Conservation (phyloP, 495 filamentous ascomycete species). For the Xylaria castorea region DNA sequence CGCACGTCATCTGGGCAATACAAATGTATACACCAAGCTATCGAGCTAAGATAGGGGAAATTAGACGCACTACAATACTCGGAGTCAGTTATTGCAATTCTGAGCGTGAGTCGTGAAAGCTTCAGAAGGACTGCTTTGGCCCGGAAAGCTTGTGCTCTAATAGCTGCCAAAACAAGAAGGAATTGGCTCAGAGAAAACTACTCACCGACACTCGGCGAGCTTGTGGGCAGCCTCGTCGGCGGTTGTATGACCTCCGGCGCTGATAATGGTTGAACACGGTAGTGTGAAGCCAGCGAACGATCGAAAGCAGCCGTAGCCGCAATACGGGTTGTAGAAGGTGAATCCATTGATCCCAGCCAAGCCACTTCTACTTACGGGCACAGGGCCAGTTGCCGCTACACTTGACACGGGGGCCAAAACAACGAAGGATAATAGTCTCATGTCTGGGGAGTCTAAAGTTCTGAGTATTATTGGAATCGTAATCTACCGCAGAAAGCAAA, state of each 20-base stretch:
- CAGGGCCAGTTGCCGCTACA: neutral
- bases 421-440: neutral
- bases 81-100: neutral
- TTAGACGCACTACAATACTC: neutral
- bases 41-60: neutral
- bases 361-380: neutral
- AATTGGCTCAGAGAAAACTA: neutral
- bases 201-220: neutral
- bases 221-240: neutral
- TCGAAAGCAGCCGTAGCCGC: slow-evolving; percentile 11
- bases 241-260: neutral
- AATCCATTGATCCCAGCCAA: slow-evolving; percentile 4
- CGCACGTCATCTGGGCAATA: neutral
- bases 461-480: neutral
- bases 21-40: slow-evolving; percentile 8
- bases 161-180: neutral
- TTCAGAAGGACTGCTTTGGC: too few relatives aligned
- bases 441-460: neutral
- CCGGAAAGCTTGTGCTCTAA: too few relatives aligned
- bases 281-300: neutral
- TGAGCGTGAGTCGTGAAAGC: neutral
- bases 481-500: neutral
- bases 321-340: slow-evolving; percentile 13
- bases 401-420: neutral
- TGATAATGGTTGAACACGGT: neutral